Percentiles rank a stretch among this genome's conserved stretches.
These are phyloP conservation scores for Grigorovia transvaalensis DNA, from an alignment of 805 yeast genomes.

Conservation along the genomic window DNA sequence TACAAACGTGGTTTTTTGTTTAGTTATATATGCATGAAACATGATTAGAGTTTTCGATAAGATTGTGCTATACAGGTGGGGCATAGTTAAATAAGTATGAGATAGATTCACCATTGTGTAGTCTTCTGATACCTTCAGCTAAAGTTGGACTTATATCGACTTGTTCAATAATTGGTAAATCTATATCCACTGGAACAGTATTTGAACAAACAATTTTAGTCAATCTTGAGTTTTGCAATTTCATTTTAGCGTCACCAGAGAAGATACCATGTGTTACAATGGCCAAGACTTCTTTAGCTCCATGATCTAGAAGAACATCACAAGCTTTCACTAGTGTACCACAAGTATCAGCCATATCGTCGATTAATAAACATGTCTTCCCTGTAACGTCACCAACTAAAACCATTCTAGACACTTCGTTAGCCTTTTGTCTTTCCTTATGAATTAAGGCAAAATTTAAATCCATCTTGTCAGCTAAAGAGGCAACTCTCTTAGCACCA, in stretches of 20 bases:
- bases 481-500: constrained; percentile 95
- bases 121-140: constrained; percentile 89
- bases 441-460: constrained; percentile 91
- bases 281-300: constrained; percentile 81
- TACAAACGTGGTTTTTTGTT: not conserved
- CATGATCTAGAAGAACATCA: constrained; percentile 67
- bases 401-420: constrained; percentile 91
- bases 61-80: constrained; percentile 18
- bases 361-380: constrained; percentile 77
- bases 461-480: constrained; percentile 84
- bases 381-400: constrained; percentile 87
- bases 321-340: constrained; percentile 95
- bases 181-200: constrained; percentile 74
- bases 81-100: constrained; percentile 54
- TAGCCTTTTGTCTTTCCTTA: constrained; percentile 90
- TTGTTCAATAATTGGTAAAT: constrained; percentile 58
- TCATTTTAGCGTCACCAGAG: constrained; percentile 71
- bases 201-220: constrained; percentile 81
- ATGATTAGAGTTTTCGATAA: not conserved
- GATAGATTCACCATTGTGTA: constrained; percentile 92
- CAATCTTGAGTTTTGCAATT: constrained; percentile 56
- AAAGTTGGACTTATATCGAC: constrained; percentile 78
- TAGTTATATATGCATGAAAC: not conserved
- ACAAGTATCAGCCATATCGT: constrained; percentile 98
- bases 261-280: constrained; percentile 94